These are phyloP conservation scores for Eucalyptus dawsonii DNA, from an alignment of 345 rosid species.

Conservation along the genomic window DNA sequence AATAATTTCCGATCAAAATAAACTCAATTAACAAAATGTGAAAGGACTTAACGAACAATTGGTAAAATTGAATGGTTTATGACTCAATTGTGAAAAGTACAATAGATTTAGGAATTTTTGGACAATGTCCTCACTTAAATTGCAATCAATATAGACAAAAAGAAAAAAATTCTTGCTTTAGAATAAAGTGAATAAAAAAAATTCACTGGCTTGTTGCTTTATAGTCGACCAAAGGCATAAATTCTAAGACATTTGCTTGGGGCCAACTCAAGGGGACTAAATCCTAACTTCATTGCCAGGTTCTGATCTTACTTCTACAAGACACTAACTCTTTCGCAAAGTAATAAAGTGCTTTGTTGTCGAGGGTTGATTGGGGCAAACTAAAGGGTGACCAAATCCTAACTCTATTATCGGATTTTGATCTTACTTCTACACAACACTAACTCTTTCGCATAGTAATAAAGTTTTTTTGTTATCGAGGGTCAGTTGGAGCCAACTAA, in stretches of 20 bases:
- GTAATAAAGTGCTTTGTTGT: not conserved
- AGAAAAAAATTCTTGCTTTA: not conserved
- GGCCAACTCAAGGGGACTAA: not conserved
- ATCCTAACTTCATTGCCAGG: not conserved
- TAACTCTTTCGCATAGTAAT: not conserved
- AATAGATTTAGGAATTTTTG: not conserved
- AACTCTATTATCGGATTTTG: not conserved
- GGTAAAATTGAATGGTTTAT: too few species aligned
- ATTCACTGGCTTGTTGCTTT: not conserved
- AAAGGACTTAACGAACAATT: accelerated
- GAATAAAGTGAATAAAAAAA: too few species aligned
- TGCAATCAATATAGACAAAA: not conserved
- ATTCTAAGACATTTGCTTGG: not conserved
- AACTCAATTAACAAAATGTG: too few species aligned
- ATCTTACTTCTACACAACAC: not conserved
- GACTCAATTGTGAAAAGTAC: not conserved
- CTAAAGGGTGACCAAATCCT: not conserved
- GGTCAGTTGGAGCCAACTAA: not conserved
- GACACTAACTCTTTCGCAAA: not conserved
- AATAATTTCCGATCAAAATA: too few species aligned
- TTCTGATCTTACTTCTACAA: not conserved
- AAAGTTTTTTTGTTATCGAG: not conserved
- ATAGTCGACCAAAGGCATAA: not conserved
- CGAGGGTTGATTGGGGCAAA: not conserved
- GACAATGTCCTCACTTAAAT: accelerated